These are phyloP conservation scores for Phialophora macrospora DNA, from an alignment of 2,329 filamentous ascomycete species.

Conservation along the genomic window DNA sequence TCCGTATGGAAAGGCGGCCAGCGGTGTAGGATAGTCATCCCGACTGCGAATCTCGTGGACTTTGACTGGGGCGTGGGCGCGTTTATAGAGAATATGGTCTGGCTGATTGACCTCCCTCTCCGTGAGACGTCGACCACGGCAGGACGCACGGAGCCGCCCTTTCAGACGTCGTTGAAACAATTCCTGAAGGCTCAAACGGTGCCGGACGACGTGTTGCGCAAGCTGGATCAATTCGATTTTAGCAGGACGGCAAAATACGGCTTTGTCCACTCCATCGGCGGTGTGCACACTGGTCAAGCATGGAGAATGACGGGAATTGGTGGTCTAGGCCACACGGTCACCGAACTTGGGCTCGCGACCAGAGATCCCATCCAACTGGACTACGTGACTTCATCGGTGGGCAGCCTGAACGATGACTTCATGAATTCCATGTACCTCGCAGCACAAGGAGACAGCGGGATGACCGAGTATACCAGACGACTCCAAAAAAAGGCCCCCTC, in stretches of 20 bases:
- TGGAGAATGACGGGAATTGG: conserved; percentile 69
- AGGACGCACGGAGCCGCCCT: conserved; percentile 54
- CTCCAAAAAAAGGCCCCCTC: conserved; percentile 35
- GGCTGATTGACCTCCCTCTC: conserved; percentile 85
- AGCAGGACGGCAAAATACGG: conserved; percentile 70
- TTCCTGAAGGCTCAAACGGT: conserved; percentile 73
- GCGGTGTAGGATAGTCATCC: conserved; percentile 71
- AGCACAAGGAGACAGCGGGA: conserved; percentile 60
- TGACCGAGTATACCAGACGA: conserved; percentile 51
- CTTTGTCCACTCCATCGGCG: conserved; percentile 81
- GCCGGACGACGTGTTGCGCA: conserved; percentile 66
- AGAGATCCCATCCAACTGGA: conserved; percentile 40
- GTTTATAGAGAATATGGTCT: conserved; percentile 87
- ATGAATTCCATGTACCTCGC: conserved; percentile 65
- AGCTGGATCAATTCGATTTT: conserved; percentile 81
- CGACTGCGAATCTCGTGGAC: conserved; percentile 81
- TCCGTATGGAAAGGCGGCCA: conserved; percentile 4
- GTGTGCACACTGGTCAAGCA: conserved; percentile 58
- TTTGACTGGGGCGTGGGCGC: conserved; percentile 89
- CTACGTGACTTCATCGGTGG: conserved; percentile 72
- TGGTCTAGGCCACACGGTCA: conserved; percentile 72
- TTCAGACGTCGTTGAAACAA: conserved; percentile 71
- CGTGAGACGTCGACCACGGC: conserved; percentile 41
- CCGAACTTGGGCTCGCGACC: conserved; percentile 65
- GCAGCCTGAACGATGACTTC: conserved; percentile 72